These are phyloP conservation scores for Eutrema yunnanense DNA, from an alignment of 345 rosid species.

Conservation along the genomic window DNA sequence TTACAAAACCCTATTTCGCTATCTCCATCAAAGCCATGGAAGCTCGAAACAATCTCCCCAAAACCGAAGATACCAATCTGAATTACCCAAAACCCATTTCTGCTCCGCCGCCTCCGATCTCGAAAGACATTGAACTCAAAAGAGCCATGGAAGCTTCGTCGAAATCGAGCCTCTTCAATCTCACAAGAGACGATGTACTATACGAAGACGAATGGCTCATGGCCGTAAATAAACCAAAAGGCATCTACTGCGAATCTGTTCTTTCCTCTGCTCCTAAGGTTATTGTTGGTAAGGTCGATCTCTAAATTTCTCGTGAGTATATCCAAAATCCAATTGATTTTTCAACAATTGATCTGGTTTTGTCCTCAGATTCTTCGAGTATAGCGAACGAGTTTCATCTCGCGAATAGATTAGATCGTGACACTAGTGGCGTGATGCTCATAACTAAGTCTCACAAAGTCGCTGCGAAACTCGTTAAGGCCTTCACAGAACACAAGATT, in stretches of 20 bases:
- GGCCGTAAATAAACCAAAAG: conserved; percentile 75
- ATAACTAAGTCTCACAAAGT: conserved; percentile 81
- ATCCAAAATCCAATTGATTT: neutral
- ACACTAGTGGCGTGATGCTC: conserved; percentile 83
- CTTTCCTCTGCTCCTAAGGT: conserved; percentile 43
- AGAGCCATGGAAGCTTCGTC: conserved; percentile 85
- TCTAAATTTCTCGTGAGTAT: neutral
- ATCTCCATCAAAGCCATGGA: conserved; percentile 24
- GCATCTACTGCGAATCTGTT: conserved; percentile 72
- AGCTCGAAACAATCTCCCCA: neutral
- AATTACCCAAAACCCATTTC: conserved; percentile 71
- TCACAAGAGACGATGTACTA: conserved; percentile 41
- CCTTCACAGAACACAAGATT: conserved; percentile 68
- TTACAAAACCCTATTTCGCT: conserved; percentile 22
- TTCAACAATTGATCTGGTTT: neutral
- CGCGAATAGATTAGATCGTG: conserved; percentile 87
- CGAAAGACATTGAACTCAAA: conserved; percentile 63
- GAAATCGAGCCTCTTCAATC: conserved; percentile 53
- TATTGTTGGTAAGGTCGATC: conserved; percentile 30
- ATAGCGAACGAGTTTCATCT: conserved; percentile 55
- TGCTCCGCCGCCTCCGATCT: conserved; percentile 57
- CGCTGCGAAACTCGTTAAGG: conserved; percentile 80
- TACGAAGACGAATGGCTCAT: conserved; percentile 84
- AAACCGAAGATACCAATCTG: neutral
- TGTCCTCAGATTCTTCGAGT: conserved; percentile 1